phyloP scores from a whole-genome alignment of 192 early-diverging fungal genomes.

The Backusella liffmaniae region DNA sequence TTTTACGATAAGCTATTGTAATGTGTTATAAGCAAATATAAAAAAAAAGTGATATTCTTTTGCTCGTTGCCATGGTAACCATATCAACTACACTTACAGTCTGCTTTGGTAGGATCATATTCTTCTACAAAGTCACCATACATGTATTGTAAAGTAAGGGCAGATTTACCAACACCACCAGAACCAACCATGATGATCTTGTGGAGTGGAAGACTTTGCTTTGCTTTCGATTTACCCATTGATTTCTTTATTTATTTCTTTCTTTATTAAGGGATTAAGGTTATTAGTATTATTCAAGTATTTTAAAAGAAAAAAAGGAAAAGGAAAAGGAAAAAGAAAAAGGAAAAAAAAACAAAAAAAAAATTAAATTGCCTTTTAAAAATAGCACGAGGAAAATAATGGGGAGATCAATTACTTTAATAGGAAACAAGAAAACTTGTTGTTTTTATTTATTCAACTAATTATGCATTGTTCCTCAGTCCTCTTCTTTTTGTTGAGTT shows the following conservation, averaged over 20 bases:
- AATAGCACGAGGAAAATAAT: background rate
- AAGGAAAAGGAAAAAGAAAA: background rate
- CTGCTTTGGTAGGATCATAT: conserved; percentile 92
- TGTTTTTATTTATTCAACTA: background rate
- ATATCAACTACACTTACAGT: conserved; percentile 40
- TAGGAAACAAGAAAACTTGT: background rate
- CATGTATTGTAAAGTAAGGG: conserved; percentile 87
- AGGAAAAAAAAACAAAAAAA: background rate
- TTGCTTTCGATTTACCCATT: conserved; percentile 47
- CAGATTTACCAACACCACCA: conserved; percentile 89
- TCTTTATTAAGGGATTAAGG: background rate
- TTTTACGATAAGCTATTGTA: conserved; percentile 70
- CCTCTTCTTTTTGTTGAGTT: background rate
- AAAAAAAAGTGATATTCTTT: too few species aligned
- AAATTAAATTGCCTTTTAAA: background rate
- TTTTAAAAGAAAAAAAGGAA: background rate
- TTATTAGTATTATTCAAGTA: background rate
- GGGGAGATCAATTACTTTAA: conserved; percentile 1
- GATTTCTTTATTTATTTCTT: too few species aligned
- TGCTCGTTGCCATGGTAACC: too few species aligned
- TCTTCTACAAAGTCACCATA: conserved; percentile 94
- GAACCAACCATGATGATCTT: conserved; percentile 93
- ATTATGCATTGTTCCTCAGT: conserved; percentile 2
- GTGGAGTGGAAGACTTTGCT: conserved; percentile 74
- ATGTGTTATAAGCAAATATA: too few species aligned